These are phyloP conservation scores for Oryza punctata DNA, from an alignment of 176 grass and related monocot species.

Conservation along the genomic window DNA sequence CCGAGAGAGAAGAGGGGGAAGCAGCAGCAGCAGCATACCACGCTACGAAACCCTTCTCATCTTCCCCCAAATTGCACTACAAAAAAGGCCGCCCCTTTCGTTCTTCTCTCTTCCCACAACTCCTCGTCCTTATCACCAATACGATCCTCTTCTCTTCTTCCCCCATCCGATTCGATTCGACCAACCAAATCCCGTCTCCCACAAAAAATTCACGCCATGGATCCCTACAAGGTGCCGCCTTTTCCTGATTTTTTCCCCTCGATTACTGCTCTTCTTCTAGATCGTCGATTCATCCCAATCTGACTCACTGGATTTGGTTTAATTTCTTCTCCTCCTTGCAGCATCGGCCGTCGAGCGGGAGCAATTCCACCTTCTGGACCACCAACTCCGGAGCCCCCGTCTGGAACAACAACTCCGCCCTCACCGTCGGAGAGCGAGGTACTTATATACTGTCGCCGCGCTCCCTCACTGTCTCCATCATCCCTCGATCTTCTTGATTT, in stretches of 20 bases:
- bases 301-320: background rate
- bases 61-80: background rate
- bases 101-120: no score
- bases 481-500: background rate
- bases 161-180: no score
- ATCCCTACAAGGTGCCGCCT: constrained; percentile 72
- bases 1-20: no score
- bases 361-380: constrained; percentile 66
- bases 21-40: no score
- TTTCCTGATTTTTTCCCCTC: background rate
- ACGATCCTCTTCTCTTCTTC: no score
- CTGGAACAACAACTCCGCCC: constrained; percentile 83
- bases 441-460: background rate
- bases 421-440: constrained; percentile 79
- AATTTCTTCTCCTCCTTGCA: background rate
- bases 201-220: constrained; percentile 41
- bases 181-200: background rate
- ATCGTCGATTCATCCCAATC: constrained; percentile 16
- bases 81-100: background rate
- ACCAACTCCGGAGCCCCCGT: constrained; percentile 78
- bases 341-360: constrained; percentile 61
- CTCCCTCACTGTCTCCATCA: no score
- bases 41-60: background rate
- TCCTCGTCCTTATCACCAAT: no score
- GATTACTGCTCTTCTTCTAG: background rate